These are phyloP conservation scores for Neurospora sp. DNA, from an alignment of 495 filamentous ascomycete genomes.

Conservation along the genomic window DNA sequence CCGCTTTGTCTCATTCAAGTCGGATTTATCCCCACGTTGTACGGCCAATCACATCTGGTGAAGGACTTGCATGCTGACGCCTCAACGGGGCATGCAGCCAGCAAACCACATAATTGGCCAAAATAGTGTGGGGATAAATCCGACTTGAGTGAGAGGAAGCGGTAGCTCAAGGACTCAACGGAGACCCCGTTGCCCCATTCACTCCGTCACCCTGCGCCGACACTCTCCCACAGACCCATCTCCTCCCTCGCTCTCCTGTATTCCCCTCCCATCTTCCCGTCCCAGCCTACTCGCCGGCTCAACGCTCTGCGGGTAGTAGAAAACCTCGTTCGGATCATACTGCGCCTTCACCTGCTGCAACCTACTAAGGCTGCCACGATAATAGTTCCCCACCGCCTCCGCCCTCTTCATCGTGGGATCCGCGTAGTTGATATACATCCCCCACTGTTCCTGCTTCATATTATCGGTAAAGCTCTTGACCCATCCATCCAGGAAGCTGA, in stretches of 20 bases:
- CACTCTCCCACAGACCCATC: background rate
- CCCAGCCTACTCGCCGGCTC: slow-evolving; percentile 17
- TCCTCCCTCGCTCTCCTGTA: background rate
- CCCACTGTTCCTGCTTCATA: slow-evolving; percentile 23
- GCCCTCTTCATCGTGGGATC: slow-evolving; percentile 29
- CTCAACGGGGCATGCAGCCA: too few species aligned
- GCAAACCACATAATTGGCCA: too few species aligned
- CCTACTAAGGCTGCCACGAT: slow-evolving; percentile 39
- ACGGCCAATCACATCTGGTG: too few species aligned
- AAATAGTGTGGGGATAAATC: too few species aligned
- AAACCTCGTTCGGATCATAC: slow-evolving; percentile 48
- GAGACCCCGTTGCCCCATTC: background rate
- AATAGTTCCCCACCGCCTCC: slow-evolving; percentile 37
- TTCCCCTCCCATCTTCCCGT: background rate
- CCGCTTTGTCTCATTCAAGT: too few species aligned
- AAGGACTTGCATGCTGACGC: too few species aligned
- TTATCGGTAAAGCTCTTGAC: slow-evolving; percentile 24
- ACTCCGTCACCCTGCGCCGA: background rate
- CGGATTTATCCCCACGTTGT: too few species aligned
- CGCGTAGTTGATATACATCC: slow-evolving; percentile 40
- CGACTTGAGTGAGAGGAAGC: too few species aligned
- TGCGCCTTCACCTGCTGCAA: slow-evolving; percentile 44
- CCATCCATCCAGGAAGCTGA: slow-evolving; percentile 31
- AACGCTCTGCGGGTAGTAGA: slow-evolving; percentile 54
- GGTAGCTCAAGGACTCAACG: background rate